Conservation (phyloP, 2,329 filamentous ascomycete genomes). For the Fusarium sambucinum region DNA sequence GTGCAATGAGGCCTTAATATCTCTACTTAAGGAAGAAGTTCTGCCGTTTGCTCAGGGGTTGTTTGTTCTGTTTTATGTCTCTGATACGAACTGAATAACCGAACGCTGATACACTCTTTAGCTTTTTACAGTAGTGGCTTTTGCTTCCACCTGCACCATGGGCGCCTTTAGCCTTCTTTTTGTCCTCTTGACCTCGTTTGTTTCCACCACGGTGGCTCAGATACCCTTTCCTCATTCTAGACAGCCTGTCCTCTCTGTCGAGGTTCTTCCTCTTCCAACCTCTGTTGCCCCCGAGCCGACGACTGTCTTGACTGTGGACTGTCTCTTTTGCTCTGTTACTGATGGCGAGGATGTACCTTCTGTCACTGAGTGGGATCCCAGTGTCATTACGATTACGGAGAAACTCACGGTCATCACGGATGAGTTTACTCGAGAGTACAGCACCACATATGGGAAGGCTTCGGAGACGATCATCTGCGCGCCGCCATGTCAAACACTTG, state of each 20-base stretch:
- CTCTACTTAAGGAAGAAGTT: constrained; percentile 34
- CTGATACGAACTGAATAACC: constrained; percentile 17
- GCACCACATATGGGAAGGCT: constrained; percentile 5
- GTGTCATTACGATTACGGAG: background rate
- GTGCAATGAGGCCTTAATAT: constrained; percentile 18
- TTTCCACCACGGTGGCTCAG: constrained; percentile 8
- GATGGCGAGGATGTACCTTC: constrained; percentile 6
- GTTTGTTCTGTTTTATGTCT: constrained; percentile 5
- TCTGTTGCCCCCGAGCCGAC: constrained; percentile 14
- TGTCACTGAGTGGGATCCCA: background rate
- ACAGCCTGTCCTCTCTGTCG: constrained; percentile 20
- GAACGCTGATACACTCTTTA: constrained; percentile 36
- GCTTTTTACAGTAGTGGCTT: background rate
- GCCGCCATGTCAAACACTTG: constrained; percentile 40
- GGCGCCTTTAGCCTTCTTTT: constrained; percentile 29
- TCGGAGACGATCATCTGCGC: constrained; percentile 41
- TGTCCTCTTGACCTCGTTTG: constrained; percentile 26
- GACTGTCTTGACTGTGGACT: constrained; percentile 33
- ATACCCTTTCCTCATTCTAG: constrained; percentile 13
- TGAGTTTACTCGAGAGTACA: background rate
- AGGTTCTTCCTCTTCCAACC: constrained; percentile 18
- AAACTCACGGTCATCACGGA: background rate
- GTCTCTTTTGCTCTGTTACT: constrained; percentile 31
- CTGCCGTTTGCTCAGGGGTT: background rate
- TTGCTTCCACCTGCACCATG: constrained; percentile 34